A percentile compares a stretch with the other conserved stretches of the same genome.
Evolutionary conservation across 2,329 filamentous ascomycete genomes (phyloP).

Genomic region (Fusarium tuaranense): DNA sequence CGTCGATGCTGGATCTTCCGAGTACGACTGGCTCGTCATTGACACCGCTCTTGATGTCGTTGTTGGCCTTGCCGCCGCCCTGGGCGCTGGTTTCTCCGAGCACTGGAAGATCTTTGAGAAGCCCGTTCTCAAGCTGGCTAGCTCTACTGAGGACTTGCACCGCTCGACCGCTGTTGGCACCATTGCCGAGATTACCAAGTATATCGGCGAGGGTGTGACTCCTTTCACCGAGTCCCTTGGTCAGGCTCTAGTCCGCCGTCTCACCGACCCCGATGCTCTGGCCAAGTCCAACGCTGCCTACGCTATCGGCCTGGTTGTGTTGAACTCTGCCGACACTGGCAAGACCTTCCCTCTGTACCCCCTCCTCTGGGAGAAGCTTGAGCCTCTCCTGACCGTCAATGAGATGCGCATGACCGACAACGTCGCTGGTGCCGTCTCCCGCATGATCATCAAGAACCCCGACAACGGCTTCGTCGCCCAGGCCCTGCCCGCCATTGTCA

Average conservation of each 20-base stretch:
- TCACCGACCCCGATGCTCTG: constrained; percentile 90
- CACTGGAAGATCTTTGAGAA: constrained; percentile 98
- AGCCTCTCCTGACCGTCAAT: constrained; percentile 82
- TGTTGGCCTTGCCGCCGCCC: constrained; percentile 83
- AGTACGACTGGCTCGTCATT: constrained; percentile 97
- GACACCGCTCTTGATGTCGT: constrained; percentile 95
- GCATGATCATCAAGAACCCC: constrained; percentile 93
- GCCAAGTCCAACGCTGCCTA: constrained; percentile 97
- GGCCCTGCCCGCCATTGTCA: constrained; percentile 83
- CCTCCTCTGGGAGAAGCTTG: constrained; percentile 85
- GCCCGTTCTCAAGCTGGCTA: constrained; percentile 87
- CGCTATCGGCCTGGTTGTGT: constrained; percentile 85
- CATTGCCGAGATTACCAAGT: constrained; percentile 88
- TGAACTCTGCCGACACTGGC: constrained; percentile 78
- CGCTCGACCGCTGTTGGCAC: constrained; percentile 91
- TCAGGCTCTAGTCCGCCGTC: constrained; percentile 84
- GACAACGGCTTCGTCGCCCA: constrained; percentile 83
- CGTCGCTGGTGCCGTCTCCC: constrained; percentile 87
- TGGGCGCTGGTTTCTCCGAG: constrained; percentile 84
- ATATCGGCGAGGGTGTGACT: constrained; percentile 85
- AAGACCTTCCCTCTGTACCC: constrained; percentile 81
- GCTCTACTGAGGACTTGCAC: constrained; percentile 87
- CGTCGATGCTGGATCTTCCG: constrained; percentile 82
- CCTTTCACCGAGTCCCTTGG: constrained; percentile 83
- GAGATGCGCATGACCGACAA: constrained; percentile 92